Percentiles rank a stretch among this genome's conserved stretches.
These are phyloP conservation scores for Phylloporus rhodoxanthus DNA, from an alignment of 768 basidiomycete species.

Conservation along the genomic window DNA sequence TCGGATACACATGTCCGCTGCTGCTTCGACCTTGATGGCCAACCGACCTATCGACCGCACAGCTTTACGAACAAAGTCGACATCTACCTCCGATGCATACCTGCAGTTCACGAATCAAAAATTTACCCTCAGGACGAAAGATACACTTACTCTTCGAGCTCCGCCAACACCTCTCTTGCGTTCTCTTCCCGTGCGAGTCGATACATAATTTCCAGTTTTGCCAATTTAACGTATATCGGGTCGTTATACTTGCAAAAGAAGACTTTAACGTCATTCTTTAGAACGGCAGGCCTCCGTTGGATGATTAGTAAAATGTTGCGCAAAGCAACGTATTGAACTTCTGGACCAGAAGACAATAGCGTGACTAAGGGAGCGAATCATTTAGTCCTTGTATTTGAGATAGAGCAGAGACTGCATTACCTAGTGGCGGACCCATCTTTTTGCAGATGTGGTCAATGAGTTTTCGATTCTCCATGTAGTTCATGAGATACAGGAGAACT, in stretches of 20 bases:
- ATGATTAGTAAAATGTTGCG: slow-evolving; percentile 97
- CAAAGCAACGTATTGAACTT: slow-evolving; percentile 96
- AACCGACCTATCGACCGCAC: slow-evolving; percentile 95
- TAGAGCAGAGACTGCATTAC: slow-evolving; percentile 34
- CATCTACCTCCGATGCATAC: slow-evolving; percentile 96
- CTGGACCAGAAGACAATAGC: slow-evolving; percentile 90
- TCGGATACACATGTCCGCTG: slow-evolving; percentile 86
- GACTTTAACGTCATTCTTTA: slow-evolving; percentile 96
- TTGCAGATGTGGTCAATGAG: slow-evolving; percentile 87
- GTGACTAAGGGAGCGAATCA: slow-evolving; percentile 56
- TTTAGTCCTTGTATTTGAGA: slow-evolving; percentile 1
- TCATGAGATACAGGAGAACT: slow-evolving; percentile 93
- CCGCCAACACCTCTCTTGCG: slow-evolving; percentile 85
- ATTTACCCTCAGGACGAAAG: not conserved
- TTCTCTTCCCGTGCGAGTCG: slow-evolving; percentile 93
- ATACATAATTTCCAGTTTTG: slow-evolving; percentile 99
- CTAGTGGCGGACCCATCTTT: slow-evolving; percentile 97
- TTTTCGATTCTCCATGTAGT: slow-evolving; percentile 90
- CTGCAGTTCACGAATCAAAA: slow-evolving; percentile 33
- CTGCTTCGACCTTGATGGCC: slow-evolving; percentile 93
- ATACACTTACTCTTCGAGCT: slow-evolving; percentile 78
- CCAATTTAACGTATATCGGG: slow-evolving; percentile 97
- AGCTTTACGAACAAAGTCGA: slow-evolving; percentile 97
- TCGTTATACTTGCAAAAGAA: slow-evolving; percentile 99
- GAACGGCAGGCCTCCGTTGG: slow-evolving; percentile 84